Base-by-base conservation (phyloP, 305 asterid genomes). In the Fraxinus platypoda region DNA sequence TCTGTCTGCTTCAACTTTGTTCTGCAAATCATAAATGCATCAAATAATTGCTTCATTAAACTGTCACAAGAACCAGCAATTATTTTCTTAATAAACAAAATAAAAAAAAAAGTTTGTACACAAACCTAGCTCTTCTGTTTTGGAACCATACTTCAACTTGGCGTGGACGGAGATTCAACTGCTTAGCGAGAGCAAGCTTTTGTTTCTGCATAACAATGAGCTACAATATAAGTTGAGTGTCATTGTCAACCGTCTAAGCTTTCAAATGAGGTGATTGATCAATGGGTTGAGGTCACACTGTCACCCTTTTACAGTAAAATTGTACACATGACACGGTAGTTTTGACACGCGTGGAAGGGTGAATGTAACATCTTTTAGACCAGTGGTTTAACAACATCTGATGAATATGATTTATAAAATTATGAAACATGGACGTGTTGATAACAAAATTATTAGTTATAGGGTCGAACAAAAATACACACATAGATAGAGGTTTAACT, bases 91-190 rank as follows among this genome's bases (percentile, higher is more conserved):
- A 49, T 49, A 66, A 26, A 25, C 0, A 9, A 33, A 62, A 28
- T 1, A 71, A 34, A 0, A 4, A 35, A 54, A 2, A 3, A 34
- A 49, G 66, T 4, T 12, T 23, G 13, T n/a, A 54, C 64, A 25
- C 72, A 8, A 89, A 95, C 98, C 98, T 93, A 4, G 98, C 98
- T 88, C 98, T 90, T 89, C 98, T 83, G 85, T 95, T 95, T 76
- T 95, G 98, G 90, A 93, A 95, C 98, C 98, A 95, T 3, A 95
- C 98, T 90, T 95, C 98, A 4, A 95, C 97, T 86, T 95, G 98
- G 17, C 98, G 91, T 33, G 98, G 98, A 11, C 98, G 97, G 64
- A 95, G 98, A 87, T 88, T 91, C 85, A 95, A 79, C 81, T 95
- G 95, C 70, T 95, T 95, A 19, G 98, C 98, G 33, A 95, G 89